Conservation (phyloP, 805 yeast genomes). For the Candida boidinii region DNA sequence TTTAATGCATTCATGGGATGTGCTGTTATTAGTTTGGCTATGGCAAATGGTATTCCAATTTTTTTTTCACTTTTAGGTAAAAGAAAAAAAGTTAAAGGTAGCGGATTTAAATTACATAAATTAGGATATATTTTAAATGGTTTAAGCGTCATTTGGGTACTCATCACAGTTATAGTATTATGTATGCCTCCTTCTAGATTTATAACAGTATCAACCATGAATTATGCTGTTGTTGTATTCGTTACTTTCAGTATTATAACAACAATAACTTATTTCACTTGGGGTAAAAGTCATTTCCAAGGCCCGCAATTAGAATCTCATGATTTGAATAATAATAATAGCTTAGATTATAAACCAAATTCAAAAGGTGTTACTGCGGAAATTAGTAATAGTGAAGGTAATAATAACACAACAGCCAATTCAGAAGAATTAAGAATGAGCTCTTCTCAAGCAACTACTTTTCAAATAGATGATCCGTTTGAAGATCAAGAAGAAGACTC, state of each 20-base stretch:
- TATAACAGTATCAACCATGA: conserved; percentile 40
- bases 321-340: conserved; percentile 3
- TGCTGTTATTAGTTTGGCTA: conserved; percentile 64
- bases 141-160: conserved; percentile 51
- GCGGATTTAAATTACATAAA: conserved; percentile 54
- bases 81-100: conserved; percentile 54
- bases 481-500: no score
- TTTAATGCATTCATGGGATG: conserved; percentile 82
- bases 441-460: no score
- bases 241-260: conserved; percentile 35
- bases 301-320: conserved; percentile 48
- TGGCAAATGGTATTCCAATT: conserved; percentile 74
- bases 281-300: conserved; percentile 57
- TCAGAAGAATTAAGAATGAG: no score
- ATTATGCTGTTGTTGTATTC: conserved; percentile 61
- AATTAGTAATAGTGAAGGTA: background rate
- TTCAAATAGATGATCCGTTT: no score
- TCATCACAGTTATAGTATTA: conserved; percentile 49
- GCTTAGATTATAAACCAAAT: conserved; percentile 4
- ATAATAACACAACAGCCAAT: no score
- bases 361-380: background rate
- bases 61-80: conserved; percentile 50
- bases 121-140: conserved; percentile 59
- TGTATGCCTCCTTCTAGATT: conserved; percentile 65
- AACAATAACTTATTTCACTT: conserved; percentile 41